phyloP scores from a whole-genome alignment of 352 stramenopile species.

The Detonula confervacea region DNA sequence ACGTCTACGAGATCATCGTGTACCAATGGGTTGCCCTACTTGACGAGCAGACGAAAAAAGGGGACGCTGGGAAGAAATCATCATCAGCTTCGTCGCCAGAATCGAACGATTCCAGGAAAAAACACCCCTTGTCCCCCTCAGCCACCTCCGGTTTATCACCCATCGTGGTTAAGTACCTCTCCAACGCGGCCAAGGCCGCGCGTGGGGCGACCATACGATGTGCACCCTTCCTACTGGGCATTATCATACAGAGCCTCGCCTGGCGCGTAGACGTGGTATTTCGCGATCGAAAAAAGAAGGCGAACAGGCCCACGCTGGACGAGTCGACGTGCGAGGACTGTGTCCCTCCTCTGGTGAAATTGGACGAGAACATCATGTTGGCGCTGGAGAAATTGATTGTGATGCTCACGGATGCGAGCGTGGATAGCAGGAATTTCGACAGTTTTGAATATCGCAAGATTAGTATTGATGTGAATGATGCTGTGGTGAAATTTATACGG shows the following conservation, averaged over 20 bases:
- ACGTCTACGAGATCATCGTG: slow-evolving; percentile 86
- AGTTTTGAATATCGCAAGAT: slow-evolving; percentile 81
- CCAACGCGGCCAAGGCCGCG: slow-evolving; percentile 67
- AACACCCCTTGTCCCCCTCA: too few species aligned
- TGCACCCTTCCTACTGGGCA: slow-evolving; percentile 84
- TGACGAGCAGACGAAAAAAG: slow-evolving; percentile 69
- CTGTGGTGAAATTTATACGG: slow-evolving; percentile 80
- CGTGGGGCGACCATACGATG: slow-evolving; percentile 76
- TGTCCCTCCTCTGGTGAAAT: slow-evolving; percentile 65
- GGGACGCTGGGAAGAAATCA: slow-evolving; percentile 37
- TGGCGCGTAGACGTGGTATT: slow-evolving; percentile 74
- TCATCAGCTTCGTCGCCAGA: too few species aligned
- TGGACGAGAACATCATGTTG: slow-evolving; percentile 73
- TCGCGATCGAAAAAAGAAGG: slow-evolving; percentile 44
- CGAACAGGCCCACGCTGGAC: slow-evolving; percentile 17
- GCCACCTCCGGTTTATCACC: slow-evolving; percentile 44
- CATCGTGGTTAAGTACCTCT: slow-evolving; percentile 64
- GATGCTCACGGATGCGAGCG: slow-evolving; percentile 80
- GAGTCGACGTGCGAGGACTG: slow-evolving; percentile 31
- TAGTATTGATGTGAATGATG: slow-evolving; percentile 86
- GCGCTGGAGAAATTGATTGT: slow-evolving; percentile 76
- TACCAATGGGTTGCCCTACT: slow-evolving; percentile 85
- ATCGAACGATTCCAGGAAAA: too few species aligned
- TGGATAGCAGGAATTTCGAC: slow-evolving; percentile 86
- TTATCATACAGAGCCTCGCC: slow-evolving; percentile 85